phyloP scores from a whole-genome alignment of 2,329 filamentous ascomycete genomes.

The Phialocephala subalpina region DNA sequence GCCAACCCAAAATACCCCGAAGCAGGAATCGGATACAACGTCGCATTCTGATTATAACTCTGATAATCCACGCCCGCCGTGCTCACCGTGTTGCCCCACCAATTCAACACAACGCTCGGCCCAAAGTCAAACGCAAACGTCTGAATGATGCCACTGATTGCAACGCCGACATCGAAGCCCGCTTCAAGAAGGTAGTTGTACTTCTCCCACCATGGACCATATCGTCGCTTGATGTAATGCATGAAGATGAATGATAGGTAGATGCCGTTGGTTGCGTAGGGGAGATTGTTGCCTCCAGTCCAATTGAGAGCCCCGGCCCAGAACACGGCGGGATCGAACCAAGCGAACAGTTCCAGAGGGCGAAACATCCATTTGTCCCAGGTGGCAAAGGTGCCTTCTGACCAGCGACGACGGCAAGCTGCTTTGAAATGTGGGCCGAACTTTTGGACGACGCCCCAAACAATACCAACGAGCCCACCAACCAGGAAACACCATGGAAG shows the following conservation, averaged over 20 bases:
- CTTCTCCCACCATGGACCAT: constrained; percentile 42
- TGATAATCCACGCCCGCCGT: constrained; percentile 14
- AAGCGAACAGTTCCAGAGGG: constrained; percentile 29
- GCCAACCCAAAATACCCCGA: constrained; percentile 23
- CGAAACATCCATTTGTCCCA: constrained; percentile 39
- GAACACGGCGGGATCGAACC: constrained; percentile 37
- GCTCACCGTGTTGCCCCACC: constrained; percentile 26
- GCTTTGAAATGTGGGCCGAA: constrained; percentile 34
- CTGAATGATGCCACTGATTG: constrained; percentile 23
- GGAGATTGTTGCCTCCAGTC: constrained; percentile 43
- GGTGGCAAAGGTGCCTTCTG: constrained; percentile 27
- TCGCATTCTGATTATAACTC: constrained; percentile 24
- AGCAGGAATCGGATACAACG: constrained; percentile 16
- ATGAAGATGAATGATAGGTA: constrained; percentile 42
- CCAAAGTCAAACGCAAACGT: constrained; percentile 24
- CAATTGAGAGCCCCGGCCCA: constrained; percentile 42
- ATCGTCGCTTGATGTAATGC: constrained; percentile 41
- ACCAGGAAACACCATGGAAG: constrained; percentile 35
- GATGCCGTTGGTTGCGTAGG: constrained; percentile 43
- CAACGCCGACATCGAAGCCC: constrained; percentile 36
- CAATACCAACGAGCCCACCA: constrained; percentile 43
- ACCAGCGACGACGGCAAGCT: constrained; percentile 26
- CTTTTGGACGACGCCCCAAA: constrained; percentile 42
- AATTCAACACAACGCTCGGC: constrained; percentile 9
- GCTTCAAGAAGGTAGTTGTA: constrained; percentile 42